Evolutionary conservation across 2,329 filamentous ascomycete species (phyloP).

Genomic region (Dothidotthia symphoricarpi): DNA sequence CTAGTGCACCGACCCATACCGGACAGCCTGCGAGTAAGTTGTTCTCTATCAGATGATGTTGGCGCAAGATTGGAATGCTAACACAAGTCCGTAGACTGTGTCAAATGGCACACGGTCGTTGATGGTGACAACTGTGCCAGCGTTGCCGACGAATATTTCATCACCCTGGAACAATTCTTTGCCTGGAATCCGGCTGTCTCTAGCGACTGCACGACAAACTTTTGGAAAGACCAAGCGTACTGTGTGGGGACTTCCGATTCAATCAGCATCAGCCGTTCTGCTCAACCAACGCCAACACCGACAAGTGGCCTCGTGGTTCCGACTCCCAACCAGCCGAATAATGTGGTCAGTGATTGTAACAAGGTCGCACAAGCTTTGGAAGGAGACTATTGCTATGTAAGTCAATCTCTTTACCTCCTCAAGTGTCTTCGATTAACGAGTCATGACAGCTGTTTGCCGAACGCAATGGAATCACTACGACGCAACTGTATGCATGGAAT

Average conservation of each 20-base stretch:
- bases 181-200: constrained; percentile 3
- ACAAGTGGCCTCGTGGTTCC: constrained; percentile 1
- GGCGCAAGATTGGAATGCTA: too few species aligned
- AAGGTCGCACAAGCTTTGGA: constrained; percentile 2
- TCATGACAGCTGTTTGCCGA: constrained; percentile 4
- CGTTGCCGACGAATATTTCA: constrained; percentile 1
- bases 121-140: neutral
- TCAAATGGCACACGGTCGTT: constrained; percentile 1
- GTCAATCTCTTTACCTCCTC: too few species aligned
- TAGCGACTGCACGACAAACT: constrained; percentile 1
- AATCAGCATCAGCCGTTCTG: constrained; percentile 2
- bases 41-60: too few species aligned
- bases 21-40: constrained; percentile 3
- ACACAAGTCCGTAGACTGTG: too few species aligned
- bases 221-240: constrained; percentile 1
- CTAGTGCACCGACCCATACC: constrained; percentile 2
- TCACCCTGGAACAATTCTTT: constrained; percentile 1
- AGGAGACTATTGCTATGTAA: constrained; percentile 2
- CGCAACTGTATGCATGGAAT: constrained; percentile 1
- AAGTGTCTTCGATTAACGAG: too few species aligned
- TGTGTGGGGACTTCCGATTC: constrained; percentile 3
- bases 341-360: constrained; percentile 1
- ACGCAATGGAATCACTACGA: neutral
- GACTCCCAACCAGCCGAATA: constrained; percentile 2
- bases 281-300: constrained; percentile 1